Conservation (phyloP, 352 stramenopile genomes). For the Thalassiosira mediterranea region DNA sequence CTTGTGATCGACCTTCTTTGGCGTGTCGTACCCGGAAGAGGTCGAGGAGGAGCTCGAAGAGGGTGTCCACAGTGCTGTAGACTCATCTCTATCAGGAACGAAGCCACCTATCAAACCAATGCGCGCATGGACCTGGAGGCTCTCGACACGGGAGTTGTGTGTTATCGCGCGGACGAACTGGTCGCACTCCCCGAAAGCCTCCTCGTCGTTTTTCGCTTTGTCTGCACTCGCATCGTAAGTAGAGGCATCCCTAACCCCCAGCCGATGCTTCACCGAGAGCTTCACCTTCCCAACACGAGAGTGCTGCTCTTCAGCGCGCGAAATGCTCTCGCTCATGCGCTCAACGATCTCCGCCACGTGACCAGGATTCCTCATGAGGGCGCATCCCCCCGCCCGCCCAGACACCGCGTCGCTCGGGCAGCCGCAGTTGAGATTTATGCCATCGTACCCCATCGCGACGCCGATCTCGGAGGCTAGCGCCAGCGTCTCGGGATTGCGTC, state of each 20-base stretch:
- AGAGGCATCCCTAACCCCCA: constrained; percentile 35
- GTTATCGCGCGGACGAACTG: constrained; percentile 33
- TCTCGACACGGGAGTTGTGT: constrained; percentile 12
- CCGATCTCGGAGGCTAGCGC: constrained; percentile 85
- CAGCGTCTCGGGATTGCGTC: constrained; percentile 88
- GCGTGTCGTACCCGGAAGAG: not conserved
- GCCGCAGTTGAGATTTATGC: constrained; percentile 97
- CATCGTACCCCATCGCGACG: constrained; percentile 88
- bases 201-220: constrained; percentile 31
- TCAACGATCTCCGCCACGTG: constrained; percentile 89
- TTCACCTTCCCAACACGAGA: not conserved
- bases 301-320: not conserved
- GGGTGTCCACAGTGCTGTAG: constrained; percentile 8
- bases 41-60: not conserved
- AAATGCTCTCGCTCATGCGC: constrained; percentile 67
- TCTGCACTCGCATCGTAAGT: constrained; percentile 31
- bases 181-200: constrained; percentile 26
- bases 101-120: constrained; percentile 44
- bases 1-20: constrained; percentile 56
- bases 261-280: constrained; percentile 54
- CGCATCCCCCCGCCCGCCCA: constrained; percentile 84
- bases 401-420: constrained; percentile 88
- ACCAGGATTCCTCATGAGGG: constrained; percentile 90
- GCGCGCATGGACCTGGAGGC: constrained; percentile 50
- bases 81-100: not conserved